These are phyloP conservation scores for Conticribra guillardii DNA, from an alignment of 108 stramenopile genomes.

Conservation along the genomic window DNA sequence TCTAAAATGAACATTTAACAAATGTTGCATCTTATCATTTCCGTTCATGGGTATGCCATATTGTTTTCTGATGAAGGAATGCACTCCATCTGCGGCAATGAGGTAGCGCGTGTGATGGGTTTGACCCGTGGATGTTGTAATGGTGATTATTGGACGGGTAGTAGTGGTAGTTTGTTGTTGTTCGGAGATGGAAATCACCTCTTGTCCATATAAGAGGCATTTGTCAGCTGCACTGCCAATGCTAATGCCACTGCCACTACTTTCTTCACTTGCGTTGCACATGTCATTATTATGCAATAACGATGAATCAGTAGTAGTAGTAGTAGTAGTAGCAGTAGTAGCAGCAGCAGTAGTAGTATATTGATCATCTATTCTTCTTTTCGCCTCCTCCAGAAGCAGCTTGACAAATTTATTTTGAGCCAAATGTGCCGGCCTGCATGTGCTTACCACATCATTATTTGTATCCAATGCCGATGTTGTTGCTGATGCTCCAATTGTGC, in stretches of 20 bases:
- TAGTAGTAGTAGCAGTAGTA: too few species aligned
- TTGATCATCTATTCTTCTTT: too few species aligned
- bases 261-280: too few species aligned
- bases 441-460: conserved; percentile 20
- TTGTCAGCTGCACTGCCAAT: too few species aligned
- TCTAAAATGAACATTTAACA: conserved; percentile 91
- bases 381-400: conserved; percentile 57
- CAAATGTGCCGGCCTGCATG: conserved; percentile 52
- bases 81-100: conserved; percentile 89
- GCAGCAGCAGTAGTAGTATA: too few species aligned
- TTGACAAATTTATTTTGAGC: conserved; percentile 69
- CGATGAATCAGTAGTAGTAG: too few species aligned
- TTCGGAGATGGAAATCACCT: conserved; percentile 18
- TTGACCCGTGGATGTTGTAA: conserved; percentile 32
- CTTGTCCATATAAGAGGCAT: too few species aligned
- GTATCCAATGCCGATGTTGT: too few species aligned
- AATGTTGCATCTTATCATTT: conserved; percentile 61
- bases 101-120: conserved; percentile 50
- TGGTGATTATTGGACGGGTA: conserved; percentile 24
- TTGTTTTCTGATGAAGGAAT: conserved; percentile 61
- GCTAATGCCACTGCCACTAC: too few species aligned
- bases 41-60: conserved; percentile 64
- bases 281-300: too few species aligned
- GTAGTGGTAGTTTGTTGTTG: not conserved
- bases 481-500: too few species aligned